Evolutionary conservation across 768 basidiomycete genomes (phyloP), one percentile per base, ranked within the genome.

Genomic region (Neoboletus brunneissimus): DNA sequence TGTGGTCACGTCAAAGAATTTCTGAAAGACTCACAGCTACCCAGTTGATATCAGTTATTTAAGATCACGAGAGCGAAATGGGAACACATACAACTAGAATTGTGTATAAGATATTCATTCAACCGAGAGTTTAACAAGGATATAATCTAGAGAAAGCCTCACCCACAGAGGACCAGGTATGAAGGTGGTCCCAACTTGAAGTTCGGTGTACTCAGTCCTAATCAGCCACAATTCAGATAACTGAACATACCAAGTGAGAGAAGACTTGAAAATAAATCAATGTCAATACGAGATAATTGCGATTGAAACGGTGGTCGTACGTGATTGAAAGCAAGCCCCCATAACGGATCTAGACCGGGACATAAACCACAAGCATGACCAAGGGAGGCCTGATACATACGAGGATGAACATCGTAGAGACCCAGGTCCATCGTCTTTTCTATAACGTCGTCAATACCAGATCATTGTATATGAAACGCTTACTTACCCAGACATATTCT

Each of bases 291-390:
- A 16, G 10, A 35, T 16, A 12, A 20, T 23, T 20, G 32, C 7
- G 2, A 40, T 25, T 9, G 2, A 31, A 15, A 42, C 0, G 12
- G 13, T 27, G 8, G 2, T 4, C n/a, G n/a, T 59, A 61, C 60
- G 55, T 18, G 12, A 40, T 10, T 15, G 45, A 15, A 7, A 52
- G 20, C 25, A 59, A 11, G 22, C 53, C 60, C 20, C 9, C 32
- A 46, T 61, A 61, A 25, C 57, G 57, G n/a, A 61, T 50, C 60
- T 61, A 22, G 43, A 18, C n/a, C 13, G n/a, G 18, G 16, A 13
- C 8, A 13, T 40, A 0, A 34, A 13, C 8, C 1, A 22, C 8
- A n/a, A 20, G 10, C 8, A 37, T 3, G n/a, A 8, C 29, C 29
- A 13, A 32, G 13, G n/a, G n/a, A 32, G 6, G 29, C 6, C 20